Base-by-base conservation (phyloP, 768 basidiomycete genomes). In the Auricularia heimuer region DNA sequence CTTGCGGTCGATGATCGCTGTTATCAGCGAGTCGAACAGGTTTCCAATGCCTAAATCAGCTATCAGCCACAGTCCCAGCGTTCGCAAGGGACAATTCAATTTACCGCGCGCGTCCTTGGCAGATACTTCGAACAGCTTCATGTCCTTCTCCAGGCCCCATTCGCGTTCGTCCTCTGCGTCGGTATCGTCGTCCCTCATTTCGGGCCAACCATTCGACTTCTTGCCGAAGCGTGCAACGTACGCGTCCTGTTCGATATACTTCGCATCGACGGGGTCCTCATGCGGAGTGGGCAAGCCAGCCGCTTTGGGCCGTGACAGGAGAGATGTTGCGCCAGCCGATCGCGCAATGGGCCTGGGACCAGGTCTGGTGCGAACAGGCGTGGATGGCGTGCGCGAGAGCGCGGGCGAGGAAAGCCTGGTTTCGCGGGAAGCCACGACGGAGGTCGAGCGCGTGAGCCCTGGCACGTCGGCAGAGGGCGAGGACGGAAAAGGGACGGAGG, bases 91-190 rank as follows among this genome's bases (percentile, higher is more conserved):
- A 62, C n/a, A 66, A 37, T 61, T 24, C 8, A 6, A 77, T 85
- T 68, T 67, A 94, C 93, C 94, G 37, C 77, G 71, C 71, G 91
- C 89, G 70, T 94, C 92, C 75, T 94, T 94, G 63, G 94, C 89
- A 54, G 92, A 94, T 21, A 96, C 92, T 73, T 96, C 92, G 68
- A 90, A 92, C 18, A 95, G 81, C 71, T 90, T 89, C 86, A 94
- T 92, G 67, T 86, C 89, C 72, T 88, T 89, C 72, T 81, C 85
- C 45, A 89, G 79, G 4, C 90, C 89, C 88, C 89, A 91, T 71
- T 89, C 88, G 47, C 77, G 77, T 65, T 84, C 83, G 39, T 83
- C 80, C 44, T 65, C 67, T 34, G 67, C 64, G 2, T 44, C 44
- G 3, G 65, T 66, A 8, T 72, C 67, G 3, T 73, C 73, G 10